phyloP scores from a whole-genome alignment of 1,139 yeast genomes.

The Scheffersomyces illinoinensis region DNA sequence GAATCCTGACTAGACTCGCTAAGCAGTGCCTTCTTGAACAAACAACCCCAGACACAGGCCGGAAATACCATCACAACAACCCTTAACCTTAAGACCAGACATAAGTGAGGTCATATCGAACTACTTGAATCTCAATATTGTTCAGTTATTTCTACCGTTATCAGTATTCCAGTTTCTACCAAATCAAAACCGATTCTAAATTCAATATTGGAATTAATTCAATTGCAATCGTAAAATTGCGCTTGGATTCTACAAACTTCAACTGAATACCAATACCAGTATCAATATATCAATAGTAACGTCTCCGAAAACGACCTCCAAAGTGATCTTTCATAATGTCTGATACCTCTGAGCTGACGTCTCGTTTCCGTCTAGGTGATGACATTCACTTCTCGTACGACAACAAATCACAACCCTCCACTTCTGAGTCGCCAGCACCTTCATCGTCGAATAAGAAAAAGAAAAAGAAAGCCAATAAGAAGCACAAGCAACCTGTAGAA shows the following conservation, averaged over 20 bases:
- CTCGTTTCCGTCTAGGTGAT: constrained; percentile 37
- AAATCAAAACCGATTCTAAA: not conserved
- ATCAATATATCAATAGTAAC: not conserved
- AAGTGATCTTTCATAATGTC: not conserved
- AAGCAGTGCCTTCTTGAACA: not conserved
- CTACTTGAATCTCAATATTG: not conserved
- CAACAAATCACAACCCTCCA: constrained; percentile 3
- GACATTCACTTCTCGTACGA: constrained; percentile 61
- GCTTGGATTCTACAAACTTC: not conserved
- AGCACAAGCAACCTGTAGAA: constrained; percentile 10
- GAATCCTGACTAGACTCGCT: not conserved
- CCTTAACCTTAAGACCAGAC: no score
- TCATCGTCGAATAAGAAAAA: constrained; percentile 28
- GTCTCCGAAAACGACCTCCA: not conserved
- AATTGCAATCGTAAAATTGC: not conserved
- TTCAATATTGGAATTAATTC: not conserved
- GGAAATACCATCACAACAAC: not conserved
- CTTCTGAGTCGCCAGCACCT: constrained; percentile 3
- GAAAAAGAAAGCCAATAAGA: constrained; percentile 28
- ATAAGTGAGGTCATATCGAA: not conserved
- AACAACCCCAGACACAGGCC: not conserved
- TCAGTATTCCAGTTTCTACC: not conserved
- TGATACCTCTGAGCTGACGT: not conserved
- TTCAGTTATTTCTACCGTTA: not conserved
- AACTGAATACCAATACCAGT: not conserved